Evolutionary conservation across 495 filamentous ascomycete species (phyloP).

Genomic region (Stereocaulon alpinum): DNA sequence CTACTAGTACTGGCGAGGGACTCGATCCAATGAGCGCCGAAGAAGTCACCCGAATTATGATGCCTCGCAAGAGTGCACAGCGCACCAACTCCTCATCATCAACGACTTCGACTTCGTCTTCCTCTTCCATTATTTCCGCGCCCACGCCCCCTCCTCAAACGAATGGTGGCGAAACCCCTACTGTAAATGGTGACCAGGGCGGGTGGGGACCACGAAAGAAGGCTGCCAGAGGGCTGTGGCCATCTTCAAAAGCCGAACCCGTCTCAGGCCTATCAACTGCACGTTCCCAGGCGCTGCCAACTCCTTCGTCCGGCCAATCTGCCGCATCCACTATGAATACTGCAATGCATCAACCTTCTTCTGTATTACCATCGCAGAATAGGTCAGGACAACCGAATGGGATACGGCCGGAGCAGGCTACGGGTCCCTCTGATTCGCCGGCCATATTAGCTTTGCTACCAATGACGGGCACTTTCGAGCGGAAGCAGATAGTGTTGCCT

Average conservation of each 20-base stretch:
- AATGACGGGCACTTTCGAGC: slow-evolving; percentile 89
- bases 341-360: slow-evolving; percentile 63
- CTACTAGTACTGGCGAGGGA: slow-evolving; percentile 60
- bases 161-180: slow-evolving; percentile 36
- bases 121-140: slow-evolving; percentile 45
- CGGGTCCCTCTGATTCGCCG: slow-evolving; percentile 46
- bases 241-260: slow-evolving; percentile 56
- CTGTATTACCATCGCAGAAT: slow-evolving; percentile 64
- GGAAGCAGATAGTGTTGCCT: slow-evolving; percentile 88
- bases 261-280: slow-evolving; percentile 52
- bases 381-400: slow-evolving; percentile 54
- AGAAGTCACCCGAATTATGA: slow-evolving; percentile 79
- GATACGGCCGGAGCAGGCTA: slow-evolving; percentile 43
- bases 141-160: slow-evolving; percentile 33
- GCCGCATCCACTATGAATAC: slow-evolving; percentile 54
- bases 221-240: slow-evolving; percentile 66
- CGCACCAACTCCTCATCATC: slow-evolving; percentile 85
- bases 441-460: slow-evolving; percentile 75
- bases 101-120: slow-evolving; percentile 61
- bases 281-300: slow-evolving; percentile 50
- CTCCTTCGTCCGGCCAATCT: slow-evolving; percentile 56
- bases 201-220: slow-evolving; percentile 51
- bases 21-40: slow-evolving; percentile 75
- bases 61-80: slow-evolving; percentile 73
- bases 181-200: slow-evolving; percentile 32